These are phyloP conservation scores for Fusarium guadeloupense DNA, from an alignment of 2,329 filamentous ascomycete species.

Conservation along the genomic window DNA sequence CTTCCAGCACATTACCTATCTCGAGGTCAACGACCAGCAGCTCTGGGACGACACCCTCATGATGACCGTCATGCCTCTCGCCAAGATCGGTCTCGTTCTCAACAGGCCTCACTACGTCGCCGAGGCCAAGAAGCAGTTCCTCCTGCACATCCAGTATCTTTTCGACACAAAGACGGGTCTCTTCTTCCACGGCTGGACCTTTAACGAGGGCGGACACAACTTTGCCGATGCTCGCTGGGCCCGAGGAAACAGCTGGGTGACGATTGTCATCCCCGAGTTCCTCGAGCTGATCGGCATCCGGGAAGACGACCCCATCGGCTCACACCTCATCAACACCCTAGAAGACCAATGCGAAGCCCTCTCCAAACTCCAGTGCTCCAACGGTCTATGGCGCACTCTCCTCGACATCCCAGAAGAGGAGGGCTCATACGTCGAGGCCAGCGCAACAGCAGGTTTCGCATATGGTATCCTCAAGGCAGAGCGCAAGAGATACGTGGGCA, in stretches of 20 bases:
- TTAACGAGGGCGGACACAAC: constrained; percentile 71
- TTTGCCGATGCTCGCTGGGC: constrained; percentile 68
- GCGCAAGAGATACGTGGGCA: constrained; percentile 73
- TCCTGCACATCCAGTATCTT: constrained; percentile 81
- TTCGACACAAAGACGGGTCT: constrained; percentile 76
- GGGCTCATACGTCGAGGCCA: constrained; percentile 79
- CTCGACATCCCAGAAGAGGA: constrained; percentile 72
- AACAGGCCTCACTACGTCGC: constrained; percentile 76
- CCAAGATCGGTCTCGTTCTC: constrained; percentile 79
- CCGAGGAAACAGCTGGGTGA: constrained; percentile 76
- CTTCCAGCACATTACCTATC: constrained; percentile 81
- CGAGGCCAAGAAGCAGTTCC: constrained; percentile 80
- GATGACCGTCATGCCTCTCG: constrained; percentile 85
- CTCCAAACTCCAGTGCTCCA: constrained; percentile 64
- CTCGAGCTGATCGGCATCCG: constrained; percentile 75
- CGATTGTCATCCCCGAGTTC: constrained; percentile 85
- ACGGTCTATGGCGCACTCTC: constrained; percentile 78
- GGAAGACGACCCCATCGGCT: constrained; percentile 69
- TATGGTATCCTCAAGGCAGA: constrained; percentile 81
- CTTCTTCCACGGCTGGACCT: constrained; percentile 87
- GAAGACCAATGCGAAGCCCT: constrained; percentile 75
- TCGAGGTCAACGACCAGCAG: constrained; percentile 75
- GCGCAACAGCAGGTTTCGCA: constrained; percentile 82
- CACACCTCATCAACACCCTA: constrained; percentile 69
- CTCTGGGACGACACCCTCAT: constrained; percentile 88